These are phyloP conservation scores for Malassezia slooffiae DNA, from an alignment of 1,284 basidiomycete genomes.

Conservation along the genomic window DNA sequence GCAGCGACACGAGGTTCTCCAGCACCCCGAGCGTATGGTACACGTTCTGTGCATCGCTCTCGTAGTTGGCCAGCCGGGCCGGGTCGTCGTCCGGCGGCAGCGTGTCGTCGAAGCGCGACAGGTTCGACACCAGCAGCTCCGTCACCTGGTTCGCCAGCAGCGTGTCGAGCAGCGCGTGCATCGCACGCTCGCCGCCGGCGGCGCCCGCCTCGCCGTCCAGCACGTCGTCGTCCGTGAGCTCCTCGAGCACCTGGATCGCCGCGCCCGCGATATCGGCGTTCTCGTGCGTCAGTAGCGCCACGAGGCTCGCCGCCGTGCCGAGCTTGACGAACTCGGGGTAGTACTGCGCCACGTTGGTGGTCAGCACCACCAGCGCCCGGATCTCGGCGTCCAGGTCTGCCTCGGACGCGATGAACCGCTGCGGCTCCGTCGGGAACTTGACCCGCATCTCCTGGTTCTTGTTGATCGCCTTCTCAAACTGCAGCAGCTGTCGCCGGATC, in stretches of 20 bases:
- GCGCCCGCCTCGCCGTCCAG: conserved; percentile 57
- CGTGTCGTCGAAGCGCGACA: conserved; percentile 48
- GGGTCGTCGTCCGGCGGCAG: conserved; percentile 9
- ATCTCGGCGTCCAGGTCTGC: conserved; percentile 79
- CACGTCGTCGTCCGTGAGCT: conserved; percentile 91
- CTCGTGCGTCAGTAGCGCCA: conserved; percentile 59
- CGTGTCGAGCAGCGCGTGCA: conserved; percentile 44
- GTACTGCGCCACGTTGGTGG: conserved; percentile 68
- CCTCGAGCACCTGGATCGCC: conserved; percentile 56
- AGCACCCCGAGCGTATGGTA: conserved; percentile 57
- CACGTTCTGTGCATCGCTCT: conserved; percentile 29
- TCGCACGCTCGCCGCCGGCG: conserved; percentile 50
- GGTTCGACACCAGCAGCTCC: conserved; percentile 79
- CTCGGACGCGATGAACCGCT: conserved; percentile 95
- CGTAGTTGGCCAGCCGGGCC: conserved; percentile 16
- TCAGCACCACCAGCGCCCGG: conserved; percentile 69
- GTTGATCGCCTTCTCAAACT: conserved; percentile 74
- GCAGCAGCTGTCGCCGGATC: conserved; percentile 63
- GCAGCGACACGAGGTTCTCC: conserved; percentile 80
- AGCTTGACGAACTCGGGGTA: conserved; percentile 80
- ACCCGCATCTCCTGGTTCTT: conserved; percentile 88
- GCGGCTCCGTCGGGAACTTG: conserved; percentile 40
- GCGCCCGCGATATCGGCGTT: conserved; percentile 38
- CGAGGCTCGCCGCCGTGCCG: conserved; percentile 59
- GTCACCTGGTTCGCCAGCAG: conserved; percentile 66